phyloP scores from a whole-genome alignment of 352 stramenopile species.

The Phytophthora cajani region DNA sequence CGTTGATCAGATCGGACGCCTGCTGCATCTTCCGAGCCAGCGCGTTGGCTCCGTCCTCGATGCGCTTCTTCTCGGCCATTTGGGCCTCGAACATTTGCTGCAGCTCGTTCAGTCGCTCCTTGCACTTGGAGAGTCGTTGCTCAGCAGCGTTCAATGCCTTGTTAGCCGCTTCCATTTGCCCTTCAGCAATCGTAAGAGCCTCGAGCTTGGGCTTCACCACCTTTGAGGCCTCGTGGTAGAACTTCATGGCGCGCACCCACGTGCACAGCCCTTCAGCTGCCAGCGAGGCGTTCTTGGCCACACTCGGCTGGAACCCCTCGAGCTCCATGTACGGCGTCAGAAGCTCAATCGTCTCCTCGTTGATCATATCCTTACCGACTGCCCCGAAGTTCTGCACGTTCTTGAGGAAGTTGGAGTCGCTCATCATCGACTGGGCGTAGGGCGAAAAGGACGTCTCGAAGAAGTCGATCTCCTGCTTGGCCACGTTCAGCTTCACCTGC shows the following conservation, averaged over 20 bases:
- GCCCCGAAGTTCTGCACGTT: slow-evolving; percentile 96
- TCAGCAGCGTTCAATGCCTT: slow-evolving; percentile 95
- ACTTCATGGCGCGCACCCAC: slow-evolving; percentile 98
- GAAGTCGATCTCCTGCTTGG: slow-evolving; percentile 97
- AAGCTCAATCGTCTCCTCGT: slow-evolving; percentile 99
- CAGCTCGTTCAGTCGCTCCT: slow-evolving; percentile 94
- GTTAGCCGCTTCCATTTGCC: slow-evolving; percentile 97
- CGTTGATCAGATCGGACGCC: slow-evolving; percentile 97
- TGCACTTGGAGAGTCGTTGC: slow-evolving; percentile 92
- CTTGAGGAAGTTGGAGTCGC: slow-evolving; percentile 96
- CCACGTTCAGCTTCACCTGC: slow-evolving; percentile 94
- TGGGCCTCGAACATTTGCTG: slow-evolving; percentile 97
- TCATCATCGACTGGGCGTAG: slow-evolving; percentile 96
- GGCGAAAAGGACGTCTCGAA: slow-evolving; percentile 97
- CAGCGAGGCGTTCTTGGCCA: slow-evolving; percentile 97
- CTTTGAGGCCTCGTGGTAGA: slow-evolving; percentile 98
- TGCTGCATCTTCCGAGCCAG: slow-evolving; percentile 98
- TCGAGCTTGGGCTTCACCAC: slow-evolving; percentile 99
- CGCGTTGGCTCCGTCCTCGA: slow-evolving; percentile 96
- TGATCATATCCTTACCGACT: slow-evolving; percentile 98
- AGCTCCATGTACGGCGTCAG: slow-evolving; percentile 97
- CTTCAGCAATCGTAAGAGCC: slow-evolving; percentile 95
- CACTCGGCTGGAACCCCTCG: slow-evolving; percentile 94
- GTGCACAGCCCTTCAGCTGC: slow-evolving; percentile 97
- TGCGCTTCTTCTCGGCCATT: slow-evolving; percentile 97